Base-by-base conservation (phyloP, 73 alveolate genomes). In the Paramecium caudatum region DNA sequence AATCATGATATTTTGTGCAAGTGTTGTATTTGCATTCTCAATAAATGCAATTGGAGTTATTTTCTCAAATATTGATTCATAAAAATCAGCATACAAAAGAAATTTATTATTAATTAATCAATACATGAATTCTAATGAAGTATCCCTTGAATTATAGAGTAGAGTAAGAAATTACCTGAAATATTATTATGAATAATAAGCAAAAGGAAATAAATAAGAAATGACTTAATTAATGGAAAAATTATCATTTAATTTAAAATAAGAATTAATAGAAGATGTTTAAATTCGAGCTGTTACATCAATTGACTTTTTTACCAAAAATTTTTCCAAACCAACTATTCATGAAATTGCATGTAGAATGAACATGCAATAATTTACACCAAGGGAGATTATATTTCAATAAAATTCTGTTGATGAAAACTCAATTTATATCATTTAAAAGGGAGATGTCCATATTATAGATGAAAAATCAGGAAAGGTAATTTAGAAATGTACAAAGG, bases 21-120 rank as follows among this genome's bases (percentile, higher is more conserved):
- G 88, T 74, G 88, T 37, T 19, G 47, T 74, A 3, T 74, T 74
- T 74, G 88, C 88, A 0, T 74, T 37, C 47, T 74, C 88, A n/a
- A 39, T 74, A 9, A 74, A 74, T 74, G 43, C 88, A 1, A 74
- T 74, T 74, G 88, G 88, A 74, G 47, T 37, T 4, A 74, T 74
- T 6, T 45, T 74, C 3, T 27, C 43, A 9, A 74, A 74, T 45
- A 39, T 74, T 12, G 47, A 74, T 41, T 21, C 16, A 74, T 41
- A 23, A 30, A 37, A 74, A 4, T 47, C 17, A 36, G 7, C 41
- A 2, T 74, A 41, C 32, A 74, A 41, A 23, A 74, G 65, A 21
- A 41, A 45, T n/a, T 25, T 74, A 6, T 15, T 74, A 15, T 19
- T 74, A 2, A 74, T 74, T 43, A 74, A 74, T 21, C 27, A 12